These are phyloP conservation scores for Globisporangium abappressorium DNA, from an alignment of 352 stramenopile species.

Conservation along the genomic window DNA sequence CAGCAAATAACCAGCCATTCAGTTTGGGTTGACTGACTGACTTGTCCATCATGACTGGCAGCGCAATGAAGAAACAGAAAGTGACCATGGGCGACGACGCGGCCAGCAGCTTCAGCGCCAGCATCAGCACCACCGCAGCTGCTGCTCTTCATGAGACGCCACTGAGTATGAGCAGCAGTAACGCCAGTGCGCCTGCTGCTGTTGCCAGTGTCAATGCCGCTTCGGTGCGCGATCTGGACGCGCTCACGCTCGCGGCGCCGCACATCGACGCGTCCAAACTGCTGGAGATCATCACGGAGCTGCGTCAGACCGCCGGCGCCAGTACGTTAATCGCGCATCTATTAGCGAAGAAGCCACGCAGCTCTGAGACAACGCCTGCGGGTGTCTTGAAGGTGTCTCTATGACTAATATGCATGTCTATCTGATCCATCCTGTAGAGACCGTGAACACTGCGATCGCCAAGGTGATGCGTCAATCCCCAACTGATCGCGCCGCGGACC, in stretches of 20 bases:
- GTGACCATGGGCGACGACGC: constrained; percentile 4
- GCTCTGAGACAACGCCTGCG: neutral
- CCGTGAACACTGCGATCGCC: constrained; percentile 66
- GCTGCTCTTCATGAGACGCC: neutral
- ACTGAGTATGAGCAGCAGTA: neutral
- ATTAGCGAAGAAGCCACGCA: neutral
- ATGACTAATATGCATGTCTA: constrained; percentile 3
- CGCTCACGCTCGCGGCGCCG: constrained; percentile 27
- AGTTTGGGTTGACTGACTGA: neutral
- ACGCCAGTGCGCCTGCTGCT: neutral
- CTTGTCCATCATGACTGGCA: neutral
- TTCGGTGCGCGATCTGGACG: constrained; percentile 23
- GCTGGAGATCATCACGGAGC: constrained; percentile 64
- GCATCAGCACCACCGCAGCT: neutral
- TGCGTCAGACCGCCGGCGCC: constrained; percentile 55
- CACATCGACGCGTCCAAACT: constrained; percentile 43
- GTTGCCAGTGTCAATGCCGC: constrained; percentile 7
- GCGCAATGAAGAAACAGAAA: constrained; percentile 7
- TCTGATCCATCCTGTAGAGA: constrained; percentile 24
- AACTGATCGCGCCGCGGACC: neutral
- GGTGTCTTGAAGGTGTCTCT: neutral
- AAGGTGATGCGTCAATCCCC: constrained; percentile 50
- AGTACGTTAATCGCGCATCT: constrained; percentile 32
- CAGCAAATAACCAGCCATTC: neutral
- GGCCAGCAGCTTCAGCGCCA: neutral